Conservation (phyloP, 768 basidiomycete genomes). For the Hemileccinum rubropunctum region DNA sequence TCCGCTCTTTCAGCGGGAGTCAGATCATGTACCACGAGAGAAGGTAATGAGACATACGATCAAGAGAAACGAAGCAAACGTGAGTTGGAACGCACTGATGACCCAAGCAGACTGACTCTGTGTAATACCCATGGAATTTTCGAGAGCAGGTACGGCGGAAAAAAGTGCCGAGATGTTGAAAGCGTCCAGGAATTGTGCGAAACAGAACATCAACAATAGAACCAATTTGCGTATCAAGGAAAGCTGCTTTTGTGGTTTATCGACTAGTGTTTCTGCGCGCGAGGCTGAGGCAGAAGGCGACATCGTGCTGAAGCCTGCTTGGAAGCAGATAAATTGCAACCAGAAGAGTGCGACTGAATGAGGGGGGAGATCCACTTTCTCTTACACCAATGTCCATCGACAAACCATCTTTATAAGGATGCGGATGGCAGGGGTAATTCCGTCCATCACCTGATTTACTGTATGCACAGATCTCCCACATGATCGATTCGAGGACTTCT, state of each 20-base stretch:
- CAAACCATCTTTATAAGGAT: not conserved
- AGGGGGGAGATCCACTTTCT: not conserved
- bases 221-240: conserved; percentile 26
- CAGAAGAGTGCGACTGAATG: not conserved
- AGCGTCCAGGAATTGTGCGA: conserved; percentile 44
- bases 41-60: conserved; percentile 12
- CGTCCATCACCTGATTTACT: too few species aligned
- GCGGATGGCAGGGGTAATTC: too few species aligned
- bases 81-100: conserved; percentile 43
- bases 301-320: conserved; percentile 2
- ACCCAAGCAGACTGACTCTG: conserved; percentile 33
- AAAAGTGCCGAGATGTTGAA: conserved; percentile 42
- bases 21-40: conserved; percentile 3
- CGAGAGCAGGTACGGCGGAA: conserved; percentile 37
- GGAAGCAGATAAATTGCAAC: not conserved
- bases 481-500: too few species aligned
- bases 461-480: too few species aligned
- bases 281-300: not conserved
- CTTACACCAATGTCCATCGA: too few species aligned
- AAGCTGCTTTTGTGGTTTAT: conserved; percentile 7
- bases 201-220: conserved; percentile 38
- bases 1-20: conserved; percentile 15
- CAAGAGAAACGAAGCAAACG: conserved; percentile 43
- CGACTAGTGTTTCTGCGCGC: not conserved
- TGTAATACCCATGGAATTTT: conserved; percentile 13